These are phyloP conservation scores for Laetiporus sulphureus DNA, from an alignment of 1,284 basidiomycete species.

Conservation along the genomic window DNA sequence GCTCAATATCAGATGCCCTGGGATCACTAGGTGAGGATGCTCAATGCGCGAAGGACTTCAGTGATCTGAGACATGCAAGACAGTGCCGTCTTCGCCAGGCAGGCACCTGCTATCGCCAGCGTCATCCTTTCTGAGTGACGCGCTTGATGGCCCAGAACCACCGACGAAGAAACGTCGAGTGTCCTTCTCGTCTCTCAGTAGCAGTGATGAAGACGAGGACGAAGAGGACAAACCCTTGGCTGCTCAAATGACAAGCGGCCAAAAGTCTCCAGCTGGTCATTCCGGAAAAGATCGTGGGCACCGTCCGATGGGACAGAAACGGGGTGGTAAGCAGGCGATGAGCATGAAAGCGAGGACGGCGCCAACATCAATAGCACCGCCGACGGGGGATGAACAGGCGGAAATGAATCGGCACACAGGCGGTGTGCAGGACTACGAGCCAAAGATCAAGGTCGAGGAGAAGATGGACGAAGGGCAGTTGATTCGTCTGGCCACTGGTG, in stretches of 20 bases:
- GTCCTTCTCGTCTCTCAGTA: conserved; percentile 27
- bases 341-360: conserved; percentile 55
- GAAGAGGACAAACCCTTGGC: conserved; percentile 63
- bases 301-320: conserved; percentile 13
- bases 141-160: conserved; percentile 26
- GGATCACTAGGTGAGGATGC: conserved; percentile 31
- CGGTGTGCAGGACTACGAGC: conserved; percentile 40
- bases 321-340: conserved; percentile 47
- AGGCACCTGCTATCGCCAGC: conserved; percentile 43
- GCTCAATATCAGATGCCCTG: conserved; percentile 28
- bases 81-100: conserved; percentile 27
- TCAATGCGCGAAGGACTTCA: conserved; percentile 15
- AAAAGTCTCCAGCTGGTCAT: conserved; percentile 15
- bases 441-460: conserved; percentile 67
- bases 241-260: conserved; percentile 31
- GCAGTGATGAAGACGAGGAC: conserved; percentile 32
- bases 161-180: conserved; percentile 28
- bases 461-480: conserved; percentile 71
- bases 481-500: conserved; percentile 69
- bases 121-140: conserved; percentile 42
- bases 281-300: conserved; percentile 1
- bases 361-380: conserved; percentile 30
- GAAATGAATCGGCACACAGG: conserved; percentile 42
- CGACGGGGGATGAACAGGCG: conserved; percentile 33
- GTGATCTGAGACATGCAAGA: conserved; percentile 7